These are phyloP conservation scores for Glycine soja DNA, from an alignment of 306 rosid genomes.

Conservation along the genomic window DNA sequence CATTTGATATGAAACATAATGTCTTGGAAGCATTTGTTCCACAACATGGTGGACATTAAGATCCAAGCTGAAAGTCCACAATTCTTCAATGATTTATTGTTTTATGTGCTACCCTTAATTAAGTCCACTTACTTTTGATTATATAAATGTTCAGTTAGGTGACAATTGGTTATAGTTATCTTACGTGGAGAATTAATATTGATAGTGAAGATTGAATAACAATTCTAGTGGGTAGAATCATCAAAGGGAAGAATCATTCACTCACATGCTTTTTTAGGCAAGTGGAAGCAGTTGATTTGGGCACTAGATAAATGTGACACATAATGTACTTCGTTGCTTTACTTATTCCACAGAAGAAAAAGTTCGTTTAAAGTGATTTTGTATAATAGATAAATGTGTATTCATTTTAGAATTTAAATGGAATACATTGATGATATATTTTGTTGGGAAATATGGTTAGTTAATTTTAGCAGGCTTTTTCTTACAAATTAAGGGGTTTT, in stretches of 20 bases:
- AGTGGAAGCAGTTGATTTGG: conserved; percentile 58
- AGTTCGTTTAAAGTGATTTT: neutral
- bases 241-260: conserved; percentile 41
- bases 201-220: conserved; percentile 3
- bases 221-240: conserved; percentile 37
- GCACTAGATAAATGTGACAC: conserved; percentile 36
- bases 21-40: conserved; percentile 37
- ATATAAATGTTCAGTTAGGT: conserved; percentile 13
- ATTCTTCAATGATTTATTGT: conserved; percentile 44
- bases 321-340: conserved; percentile 38
- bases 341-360: conserved; percentile 15
- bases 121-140: conserved; percentile 47
- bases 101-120: conserved; percentile 24
- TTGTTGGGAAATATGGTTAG: too few relatives aligned
- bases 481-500: too few relatives aligned
- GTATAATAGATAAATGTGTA: neutral
- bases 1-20: conserved; percentile 44
- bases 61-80: conserved; percentile 42
- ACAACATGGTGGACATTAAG: conserved; percentile 45
- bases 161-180: conserved; percentile 39
- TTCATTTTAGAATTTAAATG: neutral
- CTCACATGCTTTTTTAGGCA: conserved; percentile 34
- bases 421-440: neutral
- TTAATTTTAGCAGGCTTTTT: too few relatives aligned
- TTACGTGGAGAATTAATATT: conserved; percentile 34